Evolutionary conservation across 2,329 filamentous ascomycete genomes (phyloP), one percentile per base, ranked within the genome.

Genomic region (Clathrospora elynae): DNA sequence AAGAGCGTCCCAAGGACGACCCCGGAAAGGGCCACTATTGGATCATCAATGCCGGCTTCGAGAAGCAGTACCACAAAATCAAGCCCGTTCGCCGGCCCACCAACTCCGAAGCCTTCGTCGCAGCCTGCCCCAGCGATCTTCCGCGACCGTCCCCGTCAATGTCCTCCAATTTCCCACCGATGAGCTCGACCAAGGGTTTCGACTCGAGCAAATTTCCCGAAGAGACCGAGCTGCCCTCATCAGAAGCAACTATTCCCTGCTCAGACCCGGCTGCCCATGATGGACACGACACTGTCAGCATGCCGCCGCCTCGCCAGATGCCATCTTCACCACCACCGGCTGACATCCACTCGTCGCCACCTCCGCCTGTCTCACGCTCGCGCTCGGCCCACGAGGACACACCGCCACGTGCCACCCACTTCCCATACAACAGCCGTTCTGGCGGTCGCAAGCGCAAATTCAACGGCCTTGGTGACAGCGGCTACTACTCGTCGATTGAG

Each of bases 1-100:
- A 95, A 64, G 91, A 96, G 71, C 83, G 93, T 46, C 90, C 91
- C 43, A 97, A 97, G 77, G 91, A 96, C 66, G 93, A 97, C 62
- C 91, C 92, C 3, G 93, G 93, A 60, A 97, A 97, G 73, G 93
- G 93, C 29, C 92, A 96, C 71, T 97, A 97, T 74, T 97, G 93
- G 93, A 83, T 85, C 29, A 96, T 99, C 61, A 85, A 91, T 62
- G 79, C 84, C n/a, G 92, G 92, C 12, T 89, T 88, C 74, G 93
- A 97, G 74, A 80, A 83, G 49, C 84, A 90, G 55, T 97, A 96
- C 68, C 80, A 95, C 71, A 93, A 92, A 71, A 88, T 95, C 66
- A 96, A 92, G 77, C 80, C 85, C 5, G 71, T 77, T 13, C 79
- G 85, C 74, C 42, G 75, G 72, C 40, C 78, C 73, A 47, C 78